phyloP scores from a whole-genome alignment of 2,329 filamentous ascomycete genomes.

The Trichoderma semiorbis region DNA sequence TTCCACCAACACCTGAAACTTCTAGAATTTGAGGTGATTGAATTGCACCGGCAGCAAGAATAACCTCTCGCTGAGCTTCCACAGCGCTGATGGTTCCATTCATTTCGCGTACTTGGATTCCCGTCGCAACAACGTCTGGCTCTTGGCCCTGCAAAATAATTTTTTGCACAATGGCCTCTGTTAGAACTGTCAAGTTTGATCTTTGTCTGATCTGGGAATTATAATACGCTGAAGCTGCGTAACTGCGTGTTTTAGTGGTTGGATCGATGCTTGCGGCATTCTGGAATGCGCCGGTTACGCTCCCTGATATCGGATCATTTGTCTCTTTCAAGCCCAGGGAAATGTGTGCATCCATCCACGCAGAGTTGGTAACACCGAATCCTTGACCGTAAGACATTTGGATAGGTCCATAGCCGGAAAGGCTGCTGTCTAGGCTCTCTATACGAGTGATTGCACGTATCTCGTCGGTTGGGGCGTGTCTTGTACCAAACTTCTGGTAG shows the following conservation, averaged over 20 bases:
- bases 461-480: neutral
- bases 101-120: neutral
- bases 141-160: neutral
- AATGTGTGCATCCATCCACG: neutral
- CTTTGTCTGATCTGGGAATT: neutral
- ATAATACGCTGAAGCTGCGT: neutral
- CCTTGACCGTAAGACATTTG: neutral
- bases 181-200: neutral
- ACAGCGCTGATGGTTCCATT: neutral
- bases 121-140: neutral
- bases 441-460: neutral
- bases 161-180: neutral
- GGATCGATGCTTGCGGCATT: neutral
- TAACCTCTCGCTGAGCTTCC: neutral
- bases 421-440: neutral
- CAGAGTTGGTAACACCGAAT: neutral
- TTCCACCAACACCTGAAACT: neutral
- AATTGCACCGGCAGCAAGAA: neutral
- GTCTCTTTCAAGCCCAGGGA: neutral
- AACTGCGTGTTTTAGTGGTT: neutral
- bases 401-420: neutral
- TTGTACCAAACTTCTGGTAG: neutral
- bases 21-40: neutral
- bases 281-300: neutral
- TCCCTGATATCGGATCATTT: neutral